phyloP scores from a whole-genome alignment of 2,329 filamentous ascomycete genomes.

The Chrysoporthe deuterocubensis region DNA sequence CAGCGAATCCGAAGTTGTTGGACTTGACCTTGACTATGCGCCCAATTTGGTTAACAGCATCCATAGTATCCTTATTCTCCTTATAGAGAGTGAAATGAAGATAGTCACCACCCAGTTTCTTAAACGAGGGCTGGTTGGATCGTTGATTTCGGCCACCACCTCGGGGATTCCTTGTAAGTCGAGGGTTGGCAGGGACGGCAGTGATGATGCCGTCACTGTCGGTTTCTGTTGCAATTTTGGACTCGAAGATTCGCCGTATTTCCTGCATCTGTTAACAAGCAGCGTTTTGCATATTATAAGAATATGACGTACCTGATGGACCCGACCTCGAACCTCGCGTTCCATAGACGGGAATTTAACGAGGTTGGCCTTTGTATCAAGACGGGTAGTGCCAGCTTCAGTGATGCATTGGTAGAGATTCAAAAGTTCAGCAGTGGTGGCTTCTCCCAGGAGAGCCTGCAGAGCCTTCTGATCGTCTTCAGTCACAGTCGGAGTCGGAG shows the following conservation, averaged over 20 bases:
- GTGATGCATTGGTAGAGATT: slow-evolving; percentile 44
- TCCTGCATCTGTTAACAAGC: slow-evolving; percentile 40
- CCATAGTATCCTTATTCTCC: slow-evolving; percentile 97
- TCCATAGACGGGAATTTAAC: slow-evolving; percentile 49
- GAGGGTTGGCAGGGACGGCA: slow-evolving; percentile 61
- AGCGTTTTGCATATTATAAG: background rate
- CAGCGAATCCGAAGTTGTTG: slow-evolving; percentile 75
- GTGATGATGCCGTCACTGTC: slow-evolving; percentile 61
- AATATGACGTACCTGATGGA: slow-evolving; percentile 50
- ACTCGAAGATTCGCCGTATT: slow-evolving; percentile 80
- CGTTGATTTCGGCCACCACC: slow-evolving; percentile 35
- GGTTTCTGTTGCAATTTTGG: slow-evolving; percentile 76
- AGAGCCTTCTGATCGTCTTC: slow-evolving; percentile 43
- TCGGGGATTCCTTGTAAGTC: slow-evolving; percentile 44
- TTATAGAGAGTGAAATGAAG: slow-evolving; percentile 93
- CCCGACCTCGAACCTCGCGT: slow-evolving; percentile 48
- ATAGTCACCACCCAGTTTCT: slow-evolving; percentile 66
- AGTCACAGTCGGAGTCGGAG: slow-evolving; percentile 32
- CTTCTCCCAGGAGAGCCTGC: slow-evolving; percentile 43
- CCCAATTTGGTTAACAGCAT: slow-evolving; percentile 77
- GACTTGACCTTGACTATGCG: slow-evolving; percentile 74
- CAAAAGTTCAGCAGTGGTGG: slow-evolving; percentile 46
- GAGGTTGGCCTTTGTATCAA: slow-evolving; percentile 36
- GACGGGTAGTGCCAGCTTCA: slow-evolving; percentile 34
- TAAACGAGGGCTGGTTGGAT: slow-evolving; percentile 25